Evolutionary conservation across 495 filamentous ascomycete genomes (phyloP), one percentile per base, ranked within the genome.

Genomic region (Rhizodiscina lignyota): DNA sequence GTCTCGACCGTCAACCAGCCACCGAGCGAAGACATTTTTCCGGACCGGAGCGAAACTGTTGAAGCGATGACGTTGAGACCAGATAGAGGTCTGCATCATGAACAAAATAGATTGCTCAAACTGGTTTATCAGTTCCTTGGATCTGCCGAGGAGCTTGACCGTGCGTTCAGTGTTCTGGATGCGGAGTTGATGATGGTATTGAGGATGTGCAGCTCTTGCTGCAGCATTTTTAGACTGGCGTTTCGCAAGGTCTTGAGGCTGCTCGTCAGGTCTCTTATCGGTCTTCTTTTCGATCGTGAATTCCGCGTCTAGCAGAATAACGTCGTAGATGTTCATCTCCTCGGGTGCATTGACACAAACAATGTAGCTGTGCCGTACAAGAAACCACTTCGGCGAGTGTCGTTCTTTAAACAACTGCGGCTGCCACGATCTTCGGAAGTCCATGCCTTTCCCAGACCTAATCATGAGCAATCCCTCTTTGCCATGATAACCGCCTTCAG

Each of bases 271-370:
- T 18, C 75, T 53, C 30, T 61, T 63, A 39, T 64, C 59, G 42
- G 64, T 67, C 48, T 78, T 78, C 21, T 79, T 70, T 33, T 83
- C 70, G 18, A 92, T 70, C 23, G 68, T 63, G 54, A 94, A 99
- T 39, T 74, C 68, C 1, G 80, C 61, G 47, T 99, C 89, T 16
- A 94, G 79, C 5, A 99, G 67, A 51, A 96, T 94, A 42, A 96
- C 89, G 59, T 99, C 89, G 50, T 94, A 96, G 27, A 96, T 92
- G 50, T 93, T 91, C 86, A 94, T 93, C 44, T 86, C 87, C 47
- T 96, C 87, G 8, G 89, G 89, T 1, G 86, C 94, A 51, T 99
- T 86, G 27, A 96, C 86, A 43, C 91, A 96, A 37, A 93, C 87
- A 37, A 99, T 76, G 46, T 96, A 99, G 54, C 83, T 92, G 52